Percentiles rank a stretch among this genome's conserved stretches.
These are phyloP conservation scores for Hyaloscypha hepaticicola DNA, from an alignment of 495 filamentous ascomycete genomes.

Conservation along the genomic window DNA sequence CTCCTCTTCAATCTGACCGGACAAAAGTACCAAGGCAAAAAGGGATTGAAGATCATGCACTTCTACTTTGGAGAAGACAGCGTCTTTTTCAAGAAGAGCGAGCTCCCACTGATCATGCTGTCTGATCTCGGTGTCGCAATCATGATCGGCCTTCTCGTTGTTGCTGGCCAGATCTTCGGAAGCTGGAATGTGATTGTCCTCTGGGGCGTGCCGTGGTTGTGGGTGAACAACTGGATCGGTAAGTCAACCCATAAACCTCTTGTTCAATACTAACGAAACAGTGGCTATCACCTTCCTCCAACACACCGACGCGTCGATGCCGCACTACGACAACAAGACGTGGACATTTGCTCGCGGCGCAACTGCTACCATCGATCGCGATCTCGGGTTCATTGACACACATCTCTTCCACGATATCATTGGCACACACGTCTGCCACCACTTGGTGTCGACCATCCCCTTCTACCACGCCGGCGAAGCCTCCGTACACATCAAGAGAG, in stretches of 20 bases:
- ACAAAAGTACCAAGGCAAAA: constrained; percentile 42
- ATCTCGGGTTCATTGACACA: constrained; percentile 68
- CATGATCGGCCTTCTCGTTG: constrained; percentile 44
- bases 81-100: constrained; percentile 58
- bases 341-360: constrained; percentile 70
- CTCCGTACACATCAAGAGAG: constrained; percentile 61
- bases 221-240: constrained; percentile 63
- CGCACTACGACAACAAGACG: constrained; percentile 59
- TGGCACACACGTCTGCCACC: constrained; percentile 70
- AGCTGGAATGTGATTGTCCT: constrained; percentile 48
- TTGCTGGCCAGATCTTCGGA: constrained; percentile 46
- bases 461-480: constrained; percentile 74
- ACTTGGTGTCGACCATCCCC: constrained; percentile 64
- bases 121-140: constrained; percentile 58
- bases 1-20: constrained; percentile 55
- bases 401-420: constrained; percentile 72
- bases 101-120: constrained; percentile 53
- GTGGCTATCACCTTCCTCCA: constrained; percentile 69
- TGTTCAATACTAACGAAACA: constrained; percentile 21
- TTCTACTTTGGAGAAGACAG: constrained; percentile 48
- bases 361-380: constrained; percentile 66
- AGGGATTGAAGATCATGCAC: constrained; percentile 51
- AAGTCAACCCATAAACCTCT: constrained; percentile 20
- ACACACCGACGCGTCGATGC: constrained; percentile 65
- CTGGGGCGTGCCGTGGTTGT: constrained; percentile 56